A percentile compares a stretch with the other conserved stretches of the same genome.
Evolutionary conservation across 257 asterid genomes (phyloP).

Genomic region (Rhazya stricta): DNA sequence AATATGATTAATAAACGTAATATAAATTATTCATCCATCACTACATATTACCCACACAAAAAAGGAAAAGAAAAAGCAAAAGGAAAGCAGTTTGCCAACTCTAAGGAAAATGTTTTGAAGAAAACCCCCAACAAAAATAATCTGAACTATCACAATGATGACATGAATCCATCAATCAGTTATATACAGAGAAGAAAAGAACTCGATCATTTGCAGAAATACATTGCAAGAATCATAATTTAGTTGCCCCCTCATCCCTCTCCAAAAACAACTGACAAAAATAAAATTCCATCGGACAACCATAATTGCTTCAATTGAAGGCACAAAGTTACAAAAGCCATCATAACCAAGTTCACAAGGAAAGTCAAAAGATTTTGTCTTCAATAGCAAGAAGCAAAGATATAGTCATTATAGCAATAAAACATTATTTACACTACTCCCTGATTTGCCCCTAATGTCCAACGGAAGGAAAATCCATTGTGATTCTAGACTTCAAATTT

Average conservation of each 20-base stretch:
- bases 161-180: neutral
- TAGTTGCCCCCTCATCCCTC: neutral
- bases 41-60: neutral
- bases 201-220: neutral
- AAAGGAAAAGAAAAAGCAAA: neutral
- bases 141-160: too few species aligned
- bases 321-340: neutral
- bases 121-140: neutral
- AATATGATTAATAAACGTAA: constrained; percentile 12
- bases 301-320: neutral
- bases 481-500: neutral
- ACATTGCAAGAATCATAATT: neutral
- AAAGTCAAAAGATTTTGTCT: neutral
- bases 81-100: neutral
- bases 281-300: neutral
- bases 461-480: neutral
- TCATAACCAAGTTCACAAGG: too few species aligned
- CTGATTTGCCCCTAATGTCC: neutral
- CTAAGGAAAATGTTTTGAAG: neutral
- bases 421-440: neutral
- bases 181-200: neutral
- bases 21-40: neutral
- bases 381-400: neutral
- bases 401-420: neutral
- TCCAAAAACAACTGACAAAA: neutral